These are phyloP conservation scores for Sclerotinia minor DNA, from an alignment of 2,329 filamentous ascomycete species.

Conservation along the genomic window DNA sequence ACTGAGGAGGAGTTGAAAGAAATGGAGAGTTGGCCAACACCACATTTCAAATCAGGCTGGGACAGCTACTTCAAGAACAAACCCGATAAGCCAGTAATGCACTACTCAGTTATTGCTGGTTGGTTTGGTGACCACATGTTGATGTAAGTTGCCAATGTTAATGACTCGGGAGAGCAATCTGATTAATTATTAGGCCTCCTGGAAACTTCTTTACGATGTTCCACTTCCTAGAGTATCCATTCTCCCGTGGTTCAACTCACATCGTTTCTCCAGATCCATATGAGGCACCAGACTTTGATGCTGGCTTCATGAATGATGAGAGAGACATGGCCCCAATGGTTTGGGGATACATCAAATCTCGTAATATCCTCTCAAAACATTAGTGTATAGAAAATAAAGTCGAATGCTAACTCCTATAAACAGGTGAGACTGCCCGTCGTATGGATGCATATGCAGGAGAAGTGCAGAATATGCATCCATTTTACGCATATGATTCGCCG, in stretches of 20 bases:
- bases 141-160: slow-evolving; percentile 45
- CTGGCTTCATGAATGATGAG: slow-evolving; percentile 83
- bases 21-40: slow-evolving; percentile 65
- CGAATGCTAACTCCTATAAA: neutral
- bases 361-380: slow-evolving; percentile 52
- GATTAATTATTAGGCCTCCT: slow-evolving; percentile 44
- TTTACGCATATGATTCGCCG: slow-evolving; percentile 68
- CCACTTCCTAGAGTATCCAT: slow-evolving; percentile 60
- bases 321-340: slow-evolving; percentile 83
- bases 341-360: slow-evolving; percentile 60
- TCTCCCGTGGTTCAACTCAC: slow-evolving; percentile 61
- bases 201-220: slow-evolving; percentile 55
- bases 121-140: slow-evolving; percentile 61
- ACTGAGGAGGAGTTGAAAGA: slow-evolving; percentile 55
- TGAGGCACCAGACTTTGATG: slow-evolving; percentile 73
- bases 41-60: slow-evolving; percentile 74
- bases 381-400: neutral
- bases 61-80: slow-evolving; percentile 82
- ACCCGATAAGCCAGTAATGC: slow-evolving; percentile 84
- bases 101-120: slow-evolving; percentile 74
- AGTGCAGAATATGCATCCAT: slow-evolving; percentile 60
- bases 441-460: slow-evolving; percentile 55
- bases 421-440: slow-evolving; percentile 62
- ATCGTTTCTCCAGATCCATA: slow-evolving; percentile 64
- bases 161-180: slow-evolving; percentile 40